Conservation (phyloP, 345 rosid species). For the Aegle marmelos region DNA sequence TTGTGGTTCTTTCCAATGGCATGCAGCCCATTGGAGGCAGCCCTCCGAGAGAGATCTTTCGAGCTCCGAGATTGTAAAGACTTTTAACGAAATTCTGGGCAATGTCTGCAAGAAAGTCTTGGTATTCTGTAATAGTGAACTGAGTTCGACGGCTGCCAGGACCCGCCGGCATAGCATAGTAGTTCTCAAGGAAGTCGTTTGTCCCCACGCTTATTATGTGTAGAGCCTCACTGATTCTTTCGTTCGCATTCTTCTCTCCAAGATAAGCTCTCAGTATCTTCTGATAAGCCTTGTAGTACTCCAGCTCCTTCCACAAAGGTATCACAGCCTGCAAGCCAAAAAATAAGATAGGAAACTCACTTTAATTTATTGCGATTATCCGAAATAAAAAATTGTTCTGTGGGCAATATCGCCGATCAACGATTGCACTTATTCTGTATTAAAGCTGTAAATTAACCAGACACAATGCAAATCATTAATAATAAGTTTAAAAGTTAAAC, state of each 20-base stretch:
- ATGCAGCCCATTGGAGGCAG: constrained; percentile 68
- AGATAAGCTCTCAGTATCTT: constrained; percentile 37
- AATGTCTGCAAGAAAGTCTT: constrained; percentile 39
- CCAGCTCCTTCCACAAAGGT: constrained; percentile 56
- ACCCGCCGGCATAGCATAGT: constrained; percentile 28
- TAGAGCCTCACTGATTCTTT: constrained; percentile 32
- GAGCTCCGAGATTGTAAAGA: constrained; percentile 46
- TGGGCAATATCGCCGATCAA: no score
- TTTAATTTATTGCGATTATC: background rate
- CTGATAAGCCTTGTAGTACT: constrained; percentile 53
- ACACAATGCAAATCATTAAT: background rate
- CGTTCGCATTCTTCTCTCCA: constrained; percentile 33
- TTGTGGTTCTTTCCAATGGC: constrained; percentile 63
- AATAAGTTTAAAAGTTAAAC: no score
- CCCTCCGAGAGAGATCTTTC: constrained; percentile 59
- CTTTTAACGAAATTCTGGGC: constrained; percentile 38
- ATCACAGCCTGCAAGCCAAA: constrained; percentile 43
- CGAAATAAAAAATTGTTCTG: background rate
- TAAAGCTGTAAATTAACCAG: background rate
- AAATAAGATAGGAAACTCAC: background rate
- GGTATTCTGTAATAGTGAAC: constrained; percentile 31
- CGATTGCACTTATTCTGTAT: no score
- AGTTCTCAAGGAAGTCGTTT: constrained; percentile 63
- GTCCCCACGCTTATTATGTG: constrained; percentile 57
- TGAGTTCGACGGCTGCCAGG: constrained; percentile 38